phyloP scores from a whole-genome alignment of 2,329 filamentous ascomycete genomes.

The Ophiocordyceps polyrhachis-furcata region DNA sequence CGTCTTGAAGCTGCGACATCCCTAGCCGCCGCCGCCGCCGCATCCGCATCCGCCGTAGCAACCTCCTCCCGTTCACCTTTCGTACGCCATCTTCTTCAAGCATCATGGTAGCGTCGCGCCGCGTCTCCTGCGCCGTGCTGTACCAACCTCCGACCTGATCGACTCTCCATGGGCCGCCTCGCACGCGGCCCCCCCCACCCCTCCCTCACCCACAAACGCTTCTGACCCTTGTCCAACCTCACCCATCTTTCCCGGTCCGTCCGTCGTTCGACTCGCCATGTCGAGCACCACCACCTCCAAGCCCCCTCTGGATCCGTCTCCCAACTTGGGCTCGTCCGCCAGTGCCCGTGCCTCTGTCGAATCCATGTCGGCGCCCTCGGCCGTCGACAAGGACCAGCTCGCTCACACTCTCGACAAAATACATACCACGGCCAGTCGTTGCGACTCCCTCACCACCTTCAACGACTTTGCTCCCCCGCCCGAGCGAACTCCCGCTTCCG shows the following conservation, averaged over 20 bases:
- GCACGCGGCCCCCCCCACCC: neutral
- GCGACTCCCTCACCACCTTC: constrained; percentile 74
- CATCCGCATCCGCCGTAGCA: neutral
- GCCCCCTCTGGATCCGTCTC: constrained; percentile 9
- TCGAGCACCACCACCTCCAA: constrained; percentile 13
- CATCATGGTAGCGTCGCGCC: constrained; percentile 3
- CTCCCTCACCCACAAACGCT: neutral
- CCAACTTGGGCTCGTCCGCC: constrained; percentile 10
- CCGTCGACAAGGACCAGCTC: constrained; percentile 50
- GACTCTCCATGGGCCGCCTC: neutral
- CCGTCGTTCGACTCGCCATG: constrained; percentile 6
- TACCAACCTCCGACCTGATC: constrained; percentile 2
- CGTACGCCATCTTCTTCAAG: neutral
- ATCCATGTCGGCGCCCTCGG: constrained; percentile 21
- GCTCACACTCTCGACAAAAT: constrained; percentile 70
- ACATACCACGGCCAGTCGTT: constrained; percentile 73
- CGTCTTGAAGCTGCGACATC: neutral
- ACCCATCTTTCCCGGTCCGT: constrained; percentile 3
- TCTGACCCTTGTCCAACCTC: neutral
- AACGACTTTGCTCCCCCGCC: constrained; percentile 73
- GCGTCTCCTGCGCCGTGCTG: neutral
- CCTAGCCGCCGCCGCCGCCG: neutral
- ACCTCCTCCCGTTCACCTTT: neutral
- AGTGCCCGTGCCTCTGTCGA: constrained; percentile 18
- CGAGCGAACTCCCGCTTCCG: constrained; percentile 33